Conservation (phyloP, 1,139 yeast species). For the Wickerhamomyces sp. region DNA sequence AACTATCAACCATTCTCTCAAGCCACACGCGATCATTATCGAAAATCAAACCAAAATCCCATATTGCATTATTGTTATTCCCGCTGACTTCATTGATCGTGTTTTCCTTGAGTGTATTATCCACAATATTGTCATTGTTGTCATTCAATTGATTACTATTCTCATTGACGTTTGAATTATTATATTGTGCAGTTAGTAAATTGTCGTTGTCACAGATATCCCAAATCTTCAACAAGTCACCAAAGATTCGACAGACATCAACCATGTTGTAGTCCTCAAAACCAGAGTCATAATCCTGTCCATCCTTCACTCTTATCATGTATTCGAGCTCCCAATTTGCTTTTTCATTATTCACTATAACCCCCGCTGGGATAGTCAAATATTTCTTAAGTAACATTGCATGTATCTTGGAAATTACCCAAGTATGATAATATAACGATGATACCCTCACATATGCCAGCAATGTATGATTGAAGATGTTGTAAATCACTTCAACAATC, state of each 20-base stretch:
- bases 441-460: background rate
- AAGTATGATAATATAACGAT: slow-evolving; percentile 1
- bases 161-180: too few species aligned
- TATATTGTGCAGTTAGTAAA: too few species aligned
- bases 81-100: too few species aligned
- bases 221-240: too few species aligned
- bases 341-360: background rate
- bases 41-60: background rate
- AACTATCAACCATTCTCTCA: background rate
- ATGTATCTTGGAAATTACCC: background rate
- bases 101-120: background rate
- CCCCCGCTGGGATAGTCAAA: background rate
- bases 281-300: background rate
- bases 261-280: too few species aligned
- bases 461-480: background rate
- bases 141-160: too few species aligned
- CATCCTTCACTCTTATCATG: background rate
- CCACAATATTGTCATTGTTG: too few species aligned
- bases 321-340: background rate
- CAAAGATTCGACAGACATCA: too few species aligned
- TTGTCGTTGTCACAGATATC: too few species aligned
- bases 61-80: background rate
- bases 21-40: background rate
- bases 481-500: background rate
- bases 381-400: background rate